Evolutionary conservation across 192 early-diverging fungal genomes (phyloP).

Genomic region (Spizellomyces punctatus): DNA sequence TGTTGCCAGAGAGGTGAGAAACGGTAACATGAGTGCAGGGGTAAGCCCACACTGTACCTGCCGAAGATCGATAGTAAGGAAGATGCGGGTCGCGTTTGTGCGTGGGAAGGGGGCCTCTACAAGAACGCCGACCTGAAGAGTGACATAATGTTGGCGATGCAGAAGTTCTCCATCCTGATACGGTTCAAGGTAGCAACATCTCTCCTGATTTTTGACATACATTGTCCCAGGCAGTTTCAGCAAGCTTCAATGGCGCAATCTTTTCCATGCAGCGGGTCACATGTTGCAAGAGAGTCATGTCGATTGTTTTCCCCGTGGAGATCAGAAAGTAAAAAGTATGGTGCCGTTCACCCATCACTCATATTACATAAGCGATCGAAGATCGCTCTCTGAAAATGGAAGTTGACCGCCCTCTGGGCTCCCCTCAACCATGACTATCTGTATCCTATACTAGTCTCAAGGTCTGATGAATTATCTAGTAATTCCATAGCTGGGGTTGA

Average conservation of each 20-base stretch:
- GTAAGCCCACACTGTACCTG: conserved; percentile 55
- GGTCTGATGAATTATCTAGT: no score
- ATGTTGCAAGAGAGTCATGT: conserved; percentile 53
- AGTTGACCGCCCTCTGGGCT: no score
- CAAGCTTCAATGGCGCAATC: conserved; percentile 82
- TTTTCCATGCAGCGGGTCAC: conserved; percentile 72
- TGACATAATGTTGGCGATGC: neutral
- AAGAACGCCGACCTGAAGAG: conserved; percentile 68
- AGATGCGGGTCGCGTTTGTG: conserved; percentile 67
- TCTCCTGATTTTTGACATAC: conserved; percentile 21
- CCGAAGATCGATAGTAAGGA: conserved; percentile 93
- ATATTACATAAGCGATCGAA: no score
- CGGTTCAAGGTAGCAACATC: neutral
- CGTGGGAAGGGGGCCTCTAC: conserved; percentile 85
- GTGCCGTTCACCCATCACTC: no score
- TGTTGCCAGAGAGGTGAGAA: conserved; percentile 47
- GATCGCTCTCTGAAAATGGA: no score
- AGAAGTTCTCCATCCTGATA: neutral
- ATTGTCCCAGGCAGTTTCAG: conserved; percentile 88
- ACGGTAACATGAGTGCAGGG: neutral
- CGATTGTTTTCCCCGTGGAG: neutral
- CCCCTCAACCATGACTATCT: no score
- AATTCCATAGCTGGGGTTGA: no score
- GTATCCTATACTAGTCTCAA: no score
- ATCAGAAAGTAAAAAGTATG: no score